phyloP scores from a whole-genome alignment of 2,329 filamentous ascomycete genomes.

The Clonostachys sp. region DNA sequence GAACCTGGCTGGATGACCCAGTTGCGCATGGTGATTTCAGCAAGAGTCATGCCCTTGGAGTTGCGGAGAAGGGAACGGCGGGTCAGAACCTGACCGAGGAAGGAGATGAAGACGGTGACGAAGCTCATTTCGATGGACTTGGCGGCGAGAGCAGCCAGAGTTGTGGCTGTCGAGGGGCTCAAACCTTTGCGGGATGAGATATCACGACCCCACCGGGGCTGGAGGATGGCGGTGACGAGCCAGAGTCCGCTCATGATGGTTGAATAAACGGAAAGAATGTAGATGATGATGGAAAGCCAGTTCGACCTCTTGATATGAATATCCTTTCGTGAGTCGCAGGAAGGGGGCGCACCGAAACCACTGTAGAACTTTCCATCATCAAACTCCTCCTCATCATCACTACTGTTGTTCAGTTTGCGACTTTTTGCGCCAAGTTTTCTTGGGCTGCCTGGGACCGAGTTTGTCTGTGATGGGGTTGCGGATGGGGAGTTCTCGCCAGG shows the following conservation, averaged over 20 bases:
- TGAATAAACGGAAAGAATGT: conserved; percentile 54
- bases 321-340: conserved; percentile 22
- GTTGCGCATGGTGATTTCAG: conserved; percentile 72
- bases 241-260: conserved; percentile 63
- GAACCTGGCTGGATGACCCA: conserved; percentile 73
- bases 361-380: conserved; percentile 19
- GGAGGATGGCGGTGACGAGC: conserved; percentile 55
- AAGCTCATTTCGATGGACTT: conserved; percentile 77
- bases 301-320: conserved; percentile 22
- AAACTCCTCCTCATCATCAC: conserved; percentile 2
- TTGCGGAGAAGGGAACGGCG: conserved; percentile 58
- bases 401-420: background rate
- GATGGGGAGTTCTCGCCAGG: too few relatives aligned
- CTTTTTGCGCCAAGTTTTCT: too few relatives aligned
- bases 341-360: conserved; percentile 25
- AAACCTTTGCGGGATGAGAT: conserved; percentile 52
- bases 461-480: too few relatives aligned
- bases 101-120: conserved; percentile 71
- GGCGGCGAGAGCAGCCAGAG: conserved; percentile 65
- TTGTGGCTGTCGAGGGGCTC: conserved; percentile 57
- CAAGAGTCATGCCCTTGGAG: conserved; percentile 63
- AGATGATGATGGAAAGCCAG: conserved; percentile 45
- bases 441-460: too few relatives aligned
- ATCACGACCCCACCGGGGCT: conserved; percentile 55
- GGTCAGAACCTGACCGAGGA: conserved; percentile 71